Conservation (phyloP, 2,329 filamentous ascomycete species). For the Cercospora sp. region DNA sequence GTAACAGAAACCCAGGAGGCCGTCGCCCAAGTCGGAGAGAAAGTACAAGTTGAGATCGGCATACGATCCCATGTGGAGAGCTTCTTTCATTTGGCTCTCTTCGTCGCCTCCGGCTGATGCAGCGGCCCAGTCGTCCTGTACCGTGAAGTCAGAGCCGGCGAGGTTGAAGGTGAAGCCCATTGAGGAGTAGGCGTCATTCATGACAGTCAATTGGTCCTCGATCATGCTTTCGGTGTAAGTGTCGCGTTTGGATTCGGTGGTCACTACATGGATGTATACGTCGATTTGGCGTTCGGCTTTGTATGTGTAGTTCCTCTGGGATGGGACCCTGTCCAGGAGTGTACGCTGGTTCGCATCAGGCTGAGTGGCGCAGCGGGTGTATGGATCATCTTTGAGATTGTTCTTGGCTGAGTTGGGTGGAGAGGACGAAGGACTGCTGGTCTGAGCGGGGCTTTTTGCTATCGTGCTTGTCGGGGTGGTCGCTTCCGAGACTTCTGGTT, state of each 20-base stretch:
- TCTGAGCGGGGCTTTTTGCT: neutral
- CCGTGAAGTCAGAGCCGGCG: conserved; percentile 48
- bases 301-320: conserved; percentile 11
- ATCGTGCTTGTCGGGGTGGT: neutral
- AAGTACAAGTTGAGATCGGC: conserved; percentile 58
- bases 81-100: conserved; percentile 49
- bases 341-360: conserved; percentile 3
- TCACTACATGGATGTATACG: conserved; percentile 46
- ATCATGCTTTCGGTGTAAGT: conserved; percentile 35
- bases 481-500: neutral
- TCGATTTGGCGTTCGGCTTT: conserved; percentile 14
- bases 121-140: conserved; percentile 55
- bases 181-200: conserved; percentile 41
- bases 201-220: conserved; percentile 14
- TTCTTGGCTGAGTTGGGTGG: neutral
- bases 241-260: conserved; percentile 35
- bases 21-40: conserved; percentile 49
- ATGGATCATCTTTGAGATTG: neutral
- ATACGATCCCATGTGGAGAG: conserved; percentile 55
- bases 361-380: conserved; percentile 8
- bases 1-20: conserved; percentile 28
- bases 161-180: conserved; percentile 48
- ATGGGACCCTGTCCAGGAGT: conserved; percentile 6
- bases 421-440: neutral
- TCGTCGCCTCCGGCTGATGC: conserved; percentile 45